Evolutionary conservation across 1,284 basidiomycete genomes (phyloP).

Genomic region (Apiotrichum domesticum): DNA sequence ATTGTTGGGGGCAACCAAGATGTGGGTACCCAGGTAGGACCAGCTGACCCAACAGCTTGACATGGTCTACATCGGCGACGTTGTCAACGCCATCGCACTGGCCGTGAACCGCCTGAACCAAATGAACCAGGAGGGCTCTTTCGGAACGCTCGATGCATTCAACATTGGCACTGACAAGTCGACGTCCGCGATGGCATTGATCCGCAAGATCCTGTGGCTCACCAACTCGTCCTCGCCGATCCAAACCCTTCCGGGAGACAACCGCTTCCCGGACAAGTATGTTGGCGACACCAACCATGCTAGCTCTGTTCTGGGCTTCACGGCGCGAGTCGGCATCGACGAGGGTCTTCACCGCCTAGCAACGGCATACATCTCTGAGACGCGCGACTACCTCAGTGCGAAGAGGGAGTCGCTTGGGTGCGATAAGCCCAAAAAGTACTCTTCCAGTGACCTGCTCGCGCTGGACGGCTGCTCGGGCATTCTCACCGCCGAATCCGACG

Average conservation of each 20-base stretch:
- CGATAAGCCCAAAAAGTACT: slow-evolving; percentile 8
- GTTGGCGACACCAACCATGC: slow-evolving; percentile 17
- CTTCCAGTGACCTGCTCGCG: slow-evolving; percentile 9
- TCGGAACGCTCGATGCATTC: slow-evolving; percentile 18
- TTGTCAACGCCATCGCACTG: slow-evolving; percentile 22
- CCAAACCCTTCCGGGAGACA: slow-evolving; percentile 21
- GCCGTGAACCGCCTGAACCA: slow-evolving; percentile 11
- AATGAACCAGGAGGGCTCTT: background rate
- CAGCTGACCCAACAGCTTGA: slow-evolving; percentile 5
- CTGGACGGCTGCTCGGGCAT: slow-evolving; percentile 24
- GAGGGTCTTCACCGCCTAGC: slow-evolving; percentile 21
- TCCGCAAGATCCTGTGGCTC: slow-evolving; percentile 22
- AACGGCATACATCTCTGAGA: slow-evolving; percentile 8
- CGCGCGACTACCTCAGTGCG: slow-evolving; percentile 5
- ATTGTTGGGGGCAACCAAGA: slow-evolving; percentile 34
- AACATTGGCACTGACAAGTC: slow-evolving; percentile 21
- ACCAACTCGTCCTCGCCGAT: slow-evolving; percentile 26
- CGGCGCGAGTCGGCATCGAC: slow-evolving; percentile 19
- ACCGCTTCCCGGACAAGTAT: slow-evolving; percentile 20
- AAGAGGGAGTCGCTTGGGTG: background rate
- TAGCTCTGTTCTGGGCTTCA: slow-evolving; percentile 14
- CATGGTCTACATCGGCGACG: slow-evolving; percentile 30
- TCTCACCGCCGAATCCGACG: slow-evolving; percentile 13
- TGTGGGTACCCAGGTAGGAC: slow-evolving; percentile 11
- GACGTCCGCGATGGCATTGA: slow-evolving; percentile 14